A percentile compares a stretch with the other conserved stretches of the same genome.
Evolutionary conservation across 768 basidiomycete genomes (phyloP).

Genomic region (Austroboletus eburneus): DNA sequence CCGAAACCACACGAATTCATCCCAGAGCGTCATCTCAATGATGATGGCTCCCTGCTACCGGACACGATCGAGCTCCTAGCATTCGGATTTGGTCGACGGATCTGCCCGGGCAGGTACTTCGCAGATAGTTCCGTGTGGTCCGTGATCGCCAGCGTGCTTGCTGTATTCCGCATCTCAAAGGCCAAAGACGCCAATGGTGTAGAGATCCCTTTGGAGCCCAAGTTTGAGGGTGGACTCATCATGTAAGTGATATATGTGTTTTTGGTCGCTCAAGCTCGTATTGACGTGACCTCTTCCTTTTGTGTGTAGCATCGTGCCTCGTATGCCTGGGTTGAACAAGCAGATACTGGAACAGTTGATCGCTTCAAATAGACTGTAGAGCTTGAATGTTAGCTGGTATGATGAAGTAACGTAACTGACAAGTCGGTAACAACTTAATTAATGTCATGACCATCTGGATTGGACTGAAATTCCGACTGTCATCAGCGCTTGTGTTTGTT

Average conservation of each 20-base stretch:
- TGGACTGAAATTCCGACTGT: no score
- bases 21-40: constrained; percentile 38
- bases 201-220: constrained; percentile 14
- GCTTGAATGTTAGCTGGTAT: no score
- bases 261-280: neutral
- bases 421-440: no score
- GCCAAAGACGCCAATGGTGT: constrained; percentile 5
- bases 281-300: constrained; percentile 10
- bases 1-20: constrained; percentile 32
- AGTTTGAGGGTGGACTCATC: constrained; percentile 6
- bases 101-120: constrained; percentile 22
- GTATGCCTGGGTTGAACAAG: constrained; percentile 1
- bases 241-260: constrained; percentile 4
- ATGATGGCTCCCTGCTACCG: constrained; percentile 16
- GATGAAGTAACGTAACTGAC: no score
- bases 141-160: constrained; percentile 10
- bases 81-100: constrained; percentile 26
- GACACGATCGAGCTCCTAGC: constrained; percentile 5
- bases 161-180: constrained; percentile 6
- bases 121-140: constrained; percentile 19
- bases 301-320: constrained; percentile 2
- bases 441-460: no score
- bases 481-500: no score
- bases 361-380: neutral
- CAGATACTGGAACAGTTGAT: constrained; percentile 6